Percentiles rank a stretch among this genome's conserved stretches.
Conservation (phyloP, 495 filamentous ascomycete species). For the Bryoglossum gracile region DNA sequence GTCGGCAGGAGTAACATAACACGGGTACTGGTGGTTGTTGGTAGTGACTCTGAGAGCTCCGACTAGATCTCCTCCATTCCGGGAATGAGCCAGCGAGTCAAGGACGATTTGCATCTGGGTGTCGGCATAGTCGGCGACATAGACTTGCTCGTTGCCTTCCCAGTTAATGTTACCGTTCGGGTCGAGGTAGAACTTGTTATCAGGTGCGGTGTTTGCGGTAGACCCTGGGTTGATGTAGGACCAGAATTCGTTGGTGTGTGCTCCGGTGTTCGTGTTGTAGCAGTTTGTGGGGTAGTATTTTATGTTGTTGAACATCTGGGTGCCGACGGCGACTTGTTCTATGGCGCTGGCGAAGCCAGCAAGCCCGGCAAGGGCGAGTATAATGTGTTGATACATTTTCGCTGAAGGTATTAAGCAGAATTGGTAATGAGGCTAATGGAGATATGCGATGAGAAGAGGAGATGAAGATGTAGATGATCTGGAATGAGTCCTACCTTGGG, state of each 20-base stretch:
- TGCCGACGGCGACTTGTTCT: neutral
- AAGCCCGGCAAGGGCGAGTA: neutral
- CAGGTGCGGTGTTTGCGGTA: neutral
- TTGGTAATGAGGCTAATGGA: no score
- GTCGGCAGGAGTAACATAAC: neutral
- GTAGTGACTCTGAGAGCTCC: neutral
- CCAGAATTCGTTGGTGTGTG: neutral
- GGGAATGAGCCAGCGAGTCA: neutral
- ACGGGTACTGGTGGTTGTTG: neutral
- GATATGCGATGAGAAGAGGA: no score
- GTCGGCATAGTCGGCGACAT: neutral
- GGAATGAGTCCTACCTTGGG: no score
- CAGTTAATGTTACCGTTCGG: neutral
- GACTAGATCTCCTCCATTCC: neutral
- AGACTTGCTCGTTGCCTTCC: neutral
- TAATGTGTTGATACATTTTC: neutral
- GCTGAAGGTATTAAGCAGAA: no score
- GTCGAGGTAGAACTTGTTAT: neutral
- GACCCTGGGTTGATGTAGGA: neutral
- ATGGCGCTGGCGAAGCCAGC: neutral
- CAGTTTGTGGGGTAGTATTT: slow-evolving; percentile 1
- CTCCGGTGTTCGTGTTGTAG: neutral
- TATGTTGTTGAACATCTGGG: neutral
- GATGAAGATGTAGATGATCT: no score
- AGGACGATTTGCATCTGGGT: neutral